A percentile compares a stretch with the other conserved stretches of the same genome.
Conservation (phyloP, 2,329 filamentous ascomycete species). For the Fonsecaea monophora region DNA sequence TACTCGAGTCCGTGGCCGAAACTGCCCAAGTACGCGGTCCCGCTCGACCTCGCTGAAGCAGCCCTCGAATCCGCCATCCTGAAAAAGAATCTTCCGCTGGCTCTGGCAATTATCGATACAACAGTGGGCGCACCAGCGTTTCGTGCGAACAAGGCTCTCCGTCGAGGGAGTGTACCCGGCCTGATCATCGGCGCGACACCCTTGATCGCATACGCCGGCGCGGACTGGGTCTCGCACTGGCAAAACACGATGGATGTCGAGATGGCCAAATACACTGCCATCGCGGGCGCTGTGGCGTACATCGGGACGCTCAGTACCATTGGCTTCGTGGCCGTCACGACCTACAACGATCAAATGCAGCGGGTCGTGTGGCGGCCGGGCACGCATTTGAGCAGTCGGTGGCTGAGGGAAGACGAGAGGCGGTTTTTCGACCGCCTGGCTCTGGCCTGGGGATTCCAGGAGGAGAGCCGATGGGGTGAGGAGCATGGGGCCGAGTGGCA, state of each 20-base stretch:
- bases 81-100: slow-evolving; percentile 76
- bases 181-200: slow-evolving; percentile 48
- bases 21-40: slow-evolving; percentile 73
- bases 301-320: slow-evolving; percentile 79
- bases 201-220: slow-evolving; percentile 63
- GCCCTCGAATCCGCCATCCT: slow-evolving; percentile 82
- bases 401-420: slow-evolving; percentile 88
- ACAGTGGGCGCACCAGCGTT: slow-evolving; percentile 55
- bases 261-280: slow-evolving; percentile 77
- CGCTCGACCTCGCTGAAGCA: slow-evolving; percentile 70
- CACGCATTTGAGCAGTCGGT: slow-evolving; percentile 78
- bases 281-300: slow-evolving; percentile 83
- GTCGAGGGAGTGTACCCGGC: slow-evolving; percentile 50
- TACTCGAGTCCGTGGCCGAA: slow-evolving; percentile 72
- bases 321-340: slow-evolving; percentile 82
- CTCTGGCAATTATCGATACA: slow-evolving; percentile 77
- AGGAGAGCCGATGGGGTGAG: slow-evolving; percentile 79
- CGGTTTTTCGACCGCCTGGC: slow-evolving; percentile 86
- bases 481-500: slow-evolving; percentile 94
- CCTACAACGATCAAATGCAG: slow-evolving; percentile 92
- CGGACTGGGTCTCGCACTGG: slow-evolving; percentile 64
- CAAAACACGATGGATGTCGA: slow-evolving; percentile 79
- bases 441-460: slow-evolving; percentile 88
- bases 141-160: slow-evolving; percentile 52
- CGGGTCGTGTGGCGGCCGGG: slow-evolving; percentile 89